Percentiles rank a stretch among this genome's conserved stretches.
Conservation (phyloP, 2,329 filamentous ascomycete genomes). For the Colletotrichum neosansevieriae region DNA sequence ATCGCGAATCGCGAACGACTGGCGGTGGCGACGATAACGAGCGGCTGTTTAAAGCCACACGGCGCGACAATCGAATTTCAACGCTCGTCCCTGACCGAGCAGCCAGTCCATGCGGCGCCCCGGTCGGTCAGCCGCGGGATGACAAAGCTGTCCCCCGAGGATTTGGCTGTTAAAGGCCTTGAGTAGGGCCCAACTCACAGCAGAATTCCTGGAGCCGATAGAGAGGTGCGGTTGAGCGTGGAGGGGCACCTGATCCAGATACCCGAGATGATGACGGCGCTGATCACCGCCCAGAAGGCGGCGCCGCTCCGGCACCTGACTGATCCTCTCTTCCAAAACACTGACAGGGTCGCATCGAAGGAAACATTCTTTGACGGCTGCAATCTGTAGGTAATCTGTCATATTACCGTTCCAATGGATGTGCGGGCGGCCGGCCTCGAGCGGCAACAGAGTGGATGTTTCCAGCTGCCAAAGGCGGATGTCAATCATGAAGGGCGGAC, state of each 20-base stretch:
- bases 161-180: slow-evolving; percentile 14
- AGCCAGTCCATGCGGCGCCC: slow-evolving; percentile 18
- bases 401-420: slow-evolving; percentile 31
- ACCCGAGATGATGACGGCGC: slow-evolving; percentile 42
- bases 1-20: background rate
- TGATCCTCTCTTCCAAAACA: slow-evolving; percentile 31
- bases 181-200: slow-evolving; percentile 39
- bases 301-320: slow-evolving; percentile 39
- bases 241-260: slow-evolving; percentile 41
- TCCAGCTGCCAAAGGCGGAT: slow-evolving; percentile 30
- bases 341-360: slow-evolving; percentile 37
- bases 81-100: slow-evolving; percentile 35
- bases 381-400: slow-evolving; percentile 34
- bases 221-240: slow-evolving; percentile 31
- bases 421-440: slow-evolving; percentile 25
- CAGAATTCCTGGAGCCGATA: slow-evolving; percentile 28
- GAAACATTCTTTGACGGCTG: slow-evolving; percentile 29
- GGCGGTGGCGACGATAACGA: slow-evolving; percentile 5
- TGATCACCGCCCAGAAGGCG: slow-evolving; percentile 37
- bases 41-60: background rate
- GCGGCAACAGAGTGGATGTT: slow-evolving; percentile 36
- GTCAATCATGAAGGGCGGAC: slow-evolving; percentile 9
- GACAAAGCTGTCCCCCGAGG: background rate
- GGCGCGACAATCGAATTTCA: slow-evolving; percentile 1
- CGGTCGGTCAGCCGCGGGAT: slow-evolving; percentile 14